These are phyloP conservation scores for Gaertneriomyces semiglobifer DNA, from an alignment of 192 early-diverging fungal species.

Conservation along the genomic window DNA sequence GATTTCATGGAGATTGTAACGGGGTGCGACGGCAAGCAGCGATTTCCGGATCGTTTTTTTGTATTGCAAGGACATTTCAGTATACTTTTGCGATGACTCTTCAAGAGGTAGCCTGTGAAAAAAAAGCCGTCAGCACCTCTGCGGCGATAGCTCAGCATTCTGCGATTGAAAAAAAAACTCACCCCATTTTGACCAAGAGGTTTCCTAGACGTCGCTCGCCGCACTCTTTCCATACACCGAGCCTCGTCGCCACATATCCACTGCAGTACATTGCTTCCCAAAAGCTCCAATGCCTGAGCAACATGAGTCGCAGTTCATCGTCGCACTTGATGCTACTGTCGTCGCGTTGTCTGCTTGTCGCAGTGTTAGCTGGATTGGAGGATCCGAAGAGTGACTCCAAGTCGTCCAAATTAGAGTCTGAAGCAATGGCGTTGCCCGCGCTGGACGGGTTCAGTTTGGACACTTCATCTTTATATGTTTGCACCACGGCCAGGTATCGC, in stretches of 20 bases:
- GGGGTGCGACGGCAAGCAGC: constrained; percentile 62
- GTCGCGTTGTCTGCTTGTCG: constrained; percentile 32
- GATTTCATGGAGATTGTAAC: constrained; percentile 75
- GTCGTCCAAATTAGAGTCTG: constrained; percentile 26
- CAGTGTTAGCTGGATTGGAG: constrained; percentile 5
- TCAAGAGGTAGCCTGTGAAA: constrained; percentile 67
- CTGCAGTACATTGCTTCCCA: constrained; percentile 85
- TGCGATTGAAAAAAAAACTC: constrained; percentile 21
- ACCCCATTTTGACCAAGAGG: constrained; percentile 88
- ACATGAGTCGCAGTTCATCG: constrained; percentile 81
- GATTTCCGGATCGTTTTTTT: constrained; percentile 62
- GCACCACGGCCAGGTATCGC: constrained; percentile 64
- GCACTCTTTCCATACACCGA: constrained; percentile 84
- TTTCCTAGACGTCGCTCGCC: constrained; percentile 77
- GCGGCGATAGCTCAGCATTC: background rate
- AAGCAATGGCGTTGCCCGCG: background rate
- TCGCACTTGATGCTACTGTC: constrained; percentile 56
- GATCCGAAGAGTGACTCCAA: constrained; percentile 26
- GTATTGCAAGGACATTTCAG: constrained; percentile 58
- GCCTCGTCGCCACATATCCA: constrained; percentile 76
- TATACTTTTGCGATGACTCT: constrained; percentile 72
- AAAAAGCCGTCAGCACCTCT: background rate
- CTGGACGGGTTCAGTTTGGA: constrained; percentile 50
- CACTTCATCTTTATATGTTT: constrained; percentile 68
- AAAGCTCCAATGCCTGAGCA: constrained; percentile 91